These are phyloP conservation scores for Triticum monococcum DNA, from an alignment of 176 grass and related monocot genomes.

Conservation along the genomic window DNA sequence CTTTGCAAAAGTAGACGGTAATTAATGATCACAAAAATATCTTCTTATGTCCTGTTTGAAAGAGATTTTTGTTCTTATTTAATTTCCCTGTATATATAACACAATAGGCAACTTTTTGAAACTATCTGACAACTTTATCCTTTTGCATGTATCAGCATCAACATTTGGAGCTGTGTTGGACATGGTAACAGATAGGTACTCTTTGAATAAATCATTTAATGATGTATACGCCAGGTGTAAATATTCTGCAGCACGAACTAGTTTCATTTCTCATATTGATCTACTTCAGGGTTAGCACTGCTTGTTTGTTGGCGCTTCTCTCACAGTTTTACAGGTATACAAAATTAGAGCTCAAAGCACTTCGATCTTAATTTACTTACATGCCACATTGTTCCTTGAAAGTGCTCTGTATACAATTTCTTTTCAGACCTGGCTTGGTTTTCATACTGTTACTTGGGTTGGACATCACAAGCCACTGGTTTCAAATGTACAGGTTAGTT, in stretches of 20 bases:
- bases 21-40: neutral
- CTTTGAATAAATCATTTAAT: constrained; percentile 23
- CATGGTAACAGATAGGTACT: constrained; percentile 98
- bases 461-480: constrained; percentile 95
- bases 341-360: neutral
- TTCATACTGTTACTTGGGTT: constrained; percentile 87
- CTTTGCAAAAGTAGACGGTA: neutral
- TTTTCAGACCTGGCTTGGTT: constrained; percentile 79
- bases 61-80: neutral
- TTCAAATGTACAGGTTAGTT: constrained; percentile 95
- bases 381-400: neutral
- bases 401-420: constrained; percentile 18
- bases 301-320: constrained; percentile 87
- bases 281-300: constrained; percentile 90
- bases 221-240: constrained; percentile 8
- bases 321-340: constrained; percentile 89
- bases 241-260: constrained; percentile 21
- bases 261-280: constrained; percentile 26
- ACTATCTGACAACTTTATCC: constrained; percentile 25
- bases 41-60: neutral
- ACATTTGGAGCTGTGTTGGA: constrained; percentile 99
- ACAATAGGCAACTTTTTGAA: neutral
- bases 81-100: neutral
- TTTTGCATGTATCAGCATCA: constrained; percentile 64
- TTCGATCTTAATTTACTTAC: neutral